Base-by-base conservation (phyloP, 2,329 filamentous ascomycete species). In the Paramyrothecium sp. region DNA sequence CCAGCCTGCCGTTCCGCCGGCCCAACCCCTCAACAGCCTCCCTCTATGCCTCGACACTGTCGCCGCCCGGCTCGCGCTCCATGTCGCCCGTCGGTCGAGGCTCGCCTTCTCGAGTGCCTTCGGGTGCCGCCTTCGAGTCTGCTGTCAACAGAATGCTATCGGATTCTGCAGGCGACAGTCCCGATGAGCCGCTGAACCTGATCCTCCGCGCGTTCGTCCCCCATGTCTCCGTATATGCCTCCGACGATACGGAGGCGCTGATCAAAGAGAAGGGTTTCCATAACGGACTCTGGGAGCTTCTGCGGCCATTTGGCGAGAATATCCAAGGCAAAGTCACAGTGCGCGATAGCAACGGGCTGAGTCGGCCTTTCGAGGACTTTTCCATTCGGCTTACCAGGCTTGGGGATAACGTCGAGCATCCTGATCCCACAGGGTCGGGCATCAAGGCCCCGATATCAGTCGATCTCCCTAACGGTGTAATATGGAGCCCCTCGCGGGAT, bases 231-330 rank as follows among this genome's bases (percentile, higher is more conserved):
- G 85, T 99, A 26, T 89, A 93, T 64, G 86, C 92, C n/a, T 97
- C 94, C 16, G 78, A 84, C 17, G 94, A 98, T 69, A 95, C 92
- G 1, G 90, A 97, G 68, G 83, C 88, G 57, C 75, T 99, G 58
- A 82, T 92, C 55, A 82, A 81, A 58, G 87, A 89, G 61, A 99
- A 99, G 75, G 96, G 96, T 0, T 91, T 98, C 63, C 79, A 85
- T 44, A 83, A 87, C 49, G 93, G 94, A 0, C 80, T 99, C 52
- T 88, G 92, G 79, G 90, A 96, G 72, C 78, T 99, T 22, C 76
- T 99, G 56, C 82, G 94, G 53, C 94, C 95, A 0, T 99, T 96
- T 76, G 95, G 95, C 30, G 95, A 99, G 74, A 85, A 82, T 17
- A 83, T 98, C 1, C 85, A 89, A 53, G 95, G 95, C 30, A 96